These are phyloP conservation scores for Simmondsia chinensis DNA, from an alignment of 148 eudicot species.

Conservation along the genomic window DNA sequence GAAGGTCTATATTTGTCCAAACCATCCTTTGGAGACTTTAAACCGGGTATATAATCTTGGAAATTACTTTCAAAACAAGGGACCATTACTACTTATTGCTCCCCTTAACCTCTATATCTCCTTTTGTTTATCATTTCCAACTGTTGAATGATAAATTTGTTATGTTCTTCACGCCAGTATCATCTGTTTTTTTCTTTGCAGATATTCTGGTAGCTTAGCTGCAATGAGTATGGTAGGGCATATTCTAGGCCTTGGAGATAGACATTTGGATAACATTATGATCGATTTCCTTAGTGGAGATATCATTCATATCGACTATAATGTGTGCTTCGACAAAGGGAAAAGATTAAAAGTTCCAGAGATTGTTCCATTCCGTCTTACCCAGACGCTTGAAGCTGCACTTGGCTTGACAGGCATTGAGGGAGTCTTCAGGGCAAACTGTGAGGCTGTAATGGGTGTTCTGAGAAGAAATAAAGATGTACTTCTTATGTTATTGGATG, in stretches of 20 bases:
- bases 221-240: slow-evolving; percentile 99
- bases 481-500: slow-evolving; percentile 84
- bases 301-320: slow-evolving; percentile 93
- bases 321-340: slow-evolving; percentile 98
- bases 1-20: no score
- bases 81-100: no score
- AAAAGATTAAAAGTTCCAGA: slow-evolving; percentile 90
- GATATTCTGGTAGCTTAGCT: slow-evolving; percentile 90
- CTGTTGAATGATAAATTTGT: background rate
- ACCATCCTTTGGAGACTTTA: no score
- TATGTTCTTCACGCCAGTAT: no score
- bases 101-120: no score
- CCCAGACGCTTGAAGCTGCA: slow-evolving; percentile 92
- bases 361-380: slow-evolving; percentile 97
- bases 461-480: slow-evolving; percentile 80
- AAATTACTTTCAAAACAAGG: no score
- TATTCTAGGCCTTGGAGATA: slow-evolving; percentile 92
- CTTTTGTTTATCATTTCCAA: no score
- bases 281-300: slow-evolving; percentile 84
- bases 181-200: slow-evolving; percentile 23
- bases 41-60: no score
- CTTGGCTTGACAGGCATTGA: slow-evolving; percentile 86
- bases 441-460: slow-evolving; percentile 87
- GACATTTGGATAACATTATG: slow-evolving; percentile 95
- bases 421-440: slow-evolving; percentile 85